Evolutionary conservation across 2,329 filamentous ascomycete species (phyloP).

Genomic region (Talaromyces pinophilus): DNA sequence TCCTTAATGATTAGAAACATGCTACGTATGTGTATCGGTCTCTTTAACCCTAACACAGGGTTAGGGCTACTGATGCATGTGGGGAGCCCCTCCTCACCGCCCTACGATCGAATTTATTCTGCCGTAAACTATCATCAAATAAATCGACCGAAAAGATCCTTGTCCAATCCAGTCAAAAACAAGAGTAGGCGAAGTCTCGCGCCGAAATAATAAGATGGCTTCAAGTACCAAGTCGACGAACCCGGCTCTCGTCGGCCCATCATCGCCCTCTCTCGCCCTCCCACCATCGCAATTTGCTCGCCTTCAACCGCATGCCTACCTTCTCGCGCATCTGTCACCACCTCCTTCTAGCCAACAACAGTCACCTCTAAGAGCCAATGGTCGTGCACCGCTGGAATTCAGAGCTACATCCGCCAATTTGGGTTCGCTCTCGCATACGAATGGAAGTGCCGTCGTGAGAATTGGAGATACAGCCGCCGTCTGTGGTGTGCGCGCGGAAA

Average conservation of each 20-base stretch:
- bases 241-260: conserved; percentile 1
- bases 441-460: conserved; percentile 86
- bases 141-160: neutral
- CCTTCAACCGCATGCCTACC: conserved; percentile 83
- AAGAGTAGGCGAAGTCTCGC: neutral
- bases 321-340: conserved; percentile 81
- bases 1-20: neutral
- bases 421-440: conserved; percentile 81
- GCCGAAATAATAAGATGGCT: conserved; percentile 28
- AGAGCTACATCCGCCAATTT: conserved; percentile 76
- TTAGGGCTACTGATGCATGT: neutral
- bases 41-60: neutral
- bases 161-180: neutral
- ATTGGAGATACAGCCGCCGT: conserved; percentile 92
- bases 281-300: conserved; percentile 76
- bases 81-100: conserved; percentile 25
- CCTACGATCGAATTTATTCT: conserved; percentile 24
- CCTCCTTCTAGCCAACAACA: conserved; percentile 45
- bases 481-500: conserved; percentile 85
- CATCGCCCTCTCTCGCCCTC: conserved; percentile 53
- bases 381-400: conserved; percentile 68
- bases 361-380: conserved; percentile 74
- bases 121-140: conserved; percentile 7
- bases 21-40: neutral
- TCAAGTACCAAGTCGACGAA: conserved; percentile 26